Percentiles rank a stretch among this genome's conserved stretches.
These are phyloP conservation scores for Neofusicoccum sp. DNA, from an alignment of 2,329 filamentous ascomycete species.

Conservation along the genomic window DNA sequence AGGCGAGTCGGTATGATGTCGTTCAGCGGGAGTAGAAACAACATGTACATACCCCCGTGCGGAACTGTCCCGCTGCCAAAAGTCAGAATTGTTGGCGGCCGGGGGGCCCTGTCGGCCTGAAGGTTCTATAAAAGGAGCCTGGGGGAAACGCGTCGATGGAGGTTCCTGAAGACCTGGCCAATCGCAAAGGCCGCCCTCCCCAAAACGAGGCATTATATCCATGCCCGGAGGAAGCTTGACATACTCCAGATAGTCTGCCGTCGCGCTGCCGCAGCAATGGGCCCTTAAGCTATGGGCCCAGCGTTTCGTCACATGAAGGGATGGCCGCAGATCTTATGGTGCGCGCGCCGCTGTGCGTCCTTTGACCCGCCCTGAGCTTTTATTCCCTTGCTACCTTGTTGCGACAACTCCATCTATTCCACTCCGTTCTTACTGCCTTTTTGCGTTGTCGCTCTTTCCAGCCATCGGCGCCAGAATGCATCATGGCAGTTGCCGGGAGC, in stretches of 20 bases:
- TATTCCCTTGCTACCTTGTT: background rate
- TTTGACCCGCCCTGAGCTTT: background rate
- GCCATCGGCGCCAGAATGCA: conserved; percentile 8
- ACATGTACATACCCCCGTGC: too few relatives aligned
- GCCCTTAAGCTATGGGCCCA: background rate
- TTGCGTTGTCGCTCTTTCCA: background rate
- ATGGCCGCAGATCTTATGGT: conserved; percentile 7
- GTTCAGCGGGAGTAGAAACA: background rate
- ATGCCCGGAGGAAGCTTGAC: conserved; percentile 2
- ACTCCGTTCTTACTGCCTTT: background rate
- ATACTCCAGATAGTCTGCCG: background rate
- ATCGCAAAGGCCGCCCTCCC: background rate
- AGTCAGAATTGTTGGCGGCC: background rate
- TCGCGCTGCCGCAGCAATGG: background rate
- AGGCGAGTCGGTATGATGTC: background rate
- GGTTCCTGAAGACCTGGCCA: background rate
- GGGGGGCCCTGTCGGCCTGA: background rate
- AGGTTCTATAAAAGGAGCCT: background rate
- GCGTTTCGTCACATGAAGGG: conserved; percentile 7
- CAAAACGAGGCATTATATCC: background rate
- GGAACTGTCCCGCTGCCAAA: too few relatives aligned
- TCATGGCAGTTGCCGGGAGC: conserved; percentile 2
- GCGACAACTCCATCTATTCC: background rate
- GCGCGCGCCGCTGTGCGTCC: conserved; percentile 1
- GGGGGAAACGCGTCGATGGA: background rate